phyloP scores from a whole-genome alignment of 176 grass and related monocot genomes.

The Stipa capillata region DNA sequence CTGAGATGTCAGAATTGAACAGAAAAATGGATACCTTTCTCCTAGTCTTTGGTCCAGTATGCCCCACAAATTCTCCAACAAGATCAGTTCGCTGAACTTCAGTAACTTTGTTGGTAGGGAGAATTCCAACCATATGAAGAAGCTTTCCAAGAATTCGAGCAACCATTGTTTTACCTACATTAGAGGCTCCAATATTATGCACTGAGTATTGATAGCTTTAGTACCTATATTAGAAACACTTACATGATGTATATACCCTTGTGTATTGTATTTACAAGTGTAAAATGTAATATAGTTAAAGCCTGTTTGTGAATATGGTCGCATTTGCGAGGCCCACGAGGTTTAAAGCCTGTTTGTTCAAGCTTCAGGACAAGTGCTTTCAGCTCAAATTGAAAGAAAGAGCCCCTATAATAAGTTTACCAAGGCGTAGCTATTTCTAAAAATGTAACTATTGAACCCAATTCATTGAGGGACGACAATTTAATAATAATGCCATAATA shows the following conservation, averaged over 20 bases:
- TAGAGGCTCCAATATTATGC: slow-evolving; percentile 27
- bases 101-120: slow-evolving; percentile 85
- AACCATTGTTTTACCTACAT: slow-evolving; percentile 97
- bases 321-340: neutral
- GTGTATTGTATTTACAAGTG: neutral
- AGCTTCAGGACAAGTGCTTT: neutral
- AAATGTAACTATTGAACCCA: neutral
- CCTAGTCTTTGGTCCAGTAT: slow-evolving; percentile 95
- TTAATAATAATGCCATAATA: neutral
- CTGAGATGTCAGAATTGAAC: neutral
- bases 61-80: slow-evolving; percentile 96
- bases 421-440: neutral
- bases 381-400: neutral
- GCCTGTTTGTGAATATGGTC: no score
- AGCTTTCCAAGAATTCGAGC: slow-evolving; percentile 94
- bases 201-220: neutral
- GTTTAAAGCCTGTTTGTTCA: neutral
- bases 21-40: slow-evolving; percentile 55
- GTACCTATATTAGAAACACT: neutral
- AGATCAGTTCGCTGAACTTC: slow-evolving; percentile 98
- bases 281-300: neutral
- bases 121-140: slow-evolving; percentile 76
- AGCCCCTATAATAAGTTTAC: neutral
- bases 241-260: neutral
- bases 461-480: neutral